Percentiles rank a stretch among this genome's conserved stretches.
Conservation (phyloP, 176 grass and related monocot species). For the Phyllostachys edulis region DNA sequence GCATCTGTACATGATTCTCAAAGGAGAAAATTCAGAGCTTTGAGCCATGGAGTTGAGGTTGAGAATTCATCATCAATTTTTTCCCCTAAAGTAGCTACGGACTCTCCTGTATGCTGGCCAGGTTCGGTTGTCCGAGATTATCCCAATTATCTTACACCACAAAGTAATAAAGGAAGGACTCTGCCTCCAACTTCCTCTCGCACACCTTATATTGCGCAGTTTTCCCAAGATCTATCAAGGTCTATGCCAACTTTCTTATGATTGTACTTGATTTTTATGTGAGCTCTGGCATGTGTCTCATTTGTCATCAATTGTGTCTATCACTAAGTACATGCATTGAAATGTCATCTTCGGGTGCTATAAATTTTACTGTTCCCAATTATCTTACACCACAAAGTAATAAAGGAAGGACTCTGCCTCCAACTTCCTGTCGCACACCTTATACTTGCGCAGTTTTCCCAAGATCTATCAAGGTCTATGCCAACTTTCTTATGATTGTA, state of each 20-base stretch:
- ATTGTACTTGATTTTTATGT: conserved; percentile 28
- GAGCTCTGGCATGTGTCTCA: neutral
- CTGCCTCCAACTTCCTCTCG: conserved; percentile 20
- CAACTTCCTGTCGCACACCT: conserved; percentile 28
- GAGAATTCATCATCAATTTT: conserved; percentile 35
- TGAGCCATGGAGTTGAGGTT: conserved; percentile 43
- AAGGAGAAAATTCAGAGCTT: conserved; percentile 39
- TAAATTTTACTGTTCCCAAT: conserved; percentile 18
- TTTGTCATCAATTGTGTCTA: neutral
- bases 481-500: neutral
- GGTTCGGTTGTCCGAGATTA: conserved; percentile 39
- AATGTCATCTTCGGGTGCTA: neutral
- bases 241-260: conserved; percentile 1
- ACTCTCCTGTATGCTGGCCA: conserved; percentile 47
- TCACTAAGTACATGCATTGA: neutral
- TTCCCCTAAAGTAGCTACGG: conserved; percentile 21
- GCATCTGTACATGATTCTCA: conserved; percentile 41
- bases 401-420: conserved; percentile 38
- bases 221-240: conserved; percentile 47
- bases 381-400: too few species aligned
- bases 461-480: conserved; percentile 43
- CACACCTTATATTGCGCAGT: conserved; percentile 48
- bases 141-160: conserved; percentile 51
- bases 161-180: conserved; percentile 45
- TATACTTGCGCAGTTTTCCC: conserved; percentile 49